Evolutionary conservation across 441 rosid species (phyloP).

Genomic region (Erodium trifolium): DNA sequence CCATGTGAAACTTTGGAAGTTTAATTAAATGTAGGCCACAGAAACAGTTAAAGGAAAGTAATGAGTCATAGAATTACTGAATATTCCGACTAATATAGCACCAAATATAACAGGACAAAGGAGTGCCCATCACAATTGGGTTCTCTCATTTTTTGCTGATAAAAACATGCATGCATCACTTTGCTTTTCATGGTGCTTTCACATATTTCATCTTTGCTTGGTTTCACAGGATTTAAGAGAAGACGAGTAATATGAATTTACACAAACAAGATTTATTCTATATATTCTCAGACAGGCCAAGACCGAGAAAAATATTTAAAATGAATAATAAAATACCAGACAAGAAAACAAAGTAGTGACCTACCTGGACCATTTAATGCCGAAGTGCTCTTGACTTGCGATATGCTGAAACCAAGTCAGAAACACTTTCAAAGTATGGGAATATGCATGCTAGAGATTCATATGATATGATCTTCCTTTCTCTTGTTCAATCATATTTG

Average conservation of each 20-base stretch:
- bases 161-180: constrained; percentile 18
- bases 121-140: constrained; percentile 15
- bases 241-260: constrained; percentile 16
- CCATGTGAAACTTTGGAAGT: neutral
- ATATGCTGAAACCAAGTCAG: constrained; percentile 4
- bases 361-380: constrained; percentile 27
- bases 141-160: constrained; percentile 18
- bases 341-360: constrained; percentile 26
- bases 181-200: constrained; percentile 18
- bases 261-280: constrained; percentile 15
- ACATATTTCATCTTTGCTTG: constrained; percentile 11
- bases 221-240: constrained; percentile 21
- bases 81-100: constrained; percentile 21
- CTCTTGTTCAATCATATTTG: constrained; percentile 1
- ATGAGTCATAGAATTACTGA: constrained; percentile 10
- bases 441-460: constrained; percentile 9
- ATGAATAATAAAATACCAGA: constrained; percentile 6
- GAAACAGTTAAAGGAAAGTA: constrained; percentile 6
- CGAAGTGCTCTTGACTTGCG: constrained; percentile 15
- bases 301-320: neutral
- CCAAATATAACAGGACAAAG: constrained; percentile 35
- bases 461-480: constrained; percentile 5
- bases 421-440: constrained; percentile 12
- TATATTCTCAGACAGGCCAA: constrained; percentile 7
- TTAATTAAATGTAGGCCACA: constrained; percentile 10